phyloP scores from a whole-genome alignment of 306 rosid genomes.

The Lupinus albus region DNA sequence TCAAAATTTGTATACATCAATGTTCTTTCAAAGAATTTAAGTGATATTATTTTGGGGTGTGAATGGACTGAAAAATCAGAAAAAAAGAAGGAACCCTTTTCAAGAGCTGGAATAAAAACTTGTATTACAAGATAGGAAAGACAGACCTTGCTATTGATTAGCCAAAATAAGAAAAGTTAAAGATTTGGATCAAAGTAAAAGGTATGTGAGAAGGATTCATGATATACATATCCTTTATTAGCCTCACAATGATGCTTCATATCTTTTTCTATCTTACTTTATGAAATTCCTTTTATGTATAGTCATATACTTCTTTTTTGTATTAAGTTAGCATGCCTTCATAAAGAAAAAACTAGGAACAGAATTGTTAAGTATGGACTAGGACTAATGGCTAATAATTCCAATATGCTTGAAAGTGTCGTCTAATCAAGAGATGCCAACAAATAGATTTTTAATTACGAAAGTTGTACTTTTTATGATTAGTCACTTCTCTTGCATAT shows the following conservation, averaged over 20 bases:
- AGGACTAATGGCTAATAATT: constrained; percentile 42
- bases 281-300: constrained; percentile 52
- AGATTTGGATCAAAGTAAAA: constrained; percentile 40
- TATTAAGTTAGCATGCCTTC: constrained; percentile 38
- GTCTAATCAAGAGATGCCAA: constrained; percentile 41
- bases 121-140: constrained; percentile 48
- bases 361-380: constrained; percentile 46
- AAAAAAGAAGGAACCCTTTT: constrained; percentile 63
- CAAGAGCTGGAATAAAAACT: constrained; percentile 47
- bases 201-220: constrained; percentile 41
- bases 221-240: constrained; percentile 47
- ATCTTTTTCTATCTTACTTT: constrained; percentile 55
- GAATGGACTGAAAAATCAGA: constrained; percentile 34
- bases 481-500: constrained; percentile 53
- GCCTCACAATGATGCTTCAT: constrained; percentile 57
- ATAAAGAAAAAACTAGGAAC: constrained; percentile 40
- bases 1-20: constrained; percentile 33
- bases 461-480: constrained; percentile 62
- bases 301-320: constrained; percentile 51
- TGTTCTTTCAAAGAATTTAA: constrained; percentile 19
- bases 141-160: constrained; percentile 51
- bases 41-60: constrained; percentile 11
- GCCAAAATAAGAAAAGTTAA: constrained; percentile 60
- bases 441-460: constrained; percentile 47
- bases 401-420: constrained; percentile 49